Percentiles rank a stretch among this genome's conserved stretches.
phyloP scores from a whole-genome alignment of 192 early-diverging fungal species.

The Coemansia sp. region DNA sequence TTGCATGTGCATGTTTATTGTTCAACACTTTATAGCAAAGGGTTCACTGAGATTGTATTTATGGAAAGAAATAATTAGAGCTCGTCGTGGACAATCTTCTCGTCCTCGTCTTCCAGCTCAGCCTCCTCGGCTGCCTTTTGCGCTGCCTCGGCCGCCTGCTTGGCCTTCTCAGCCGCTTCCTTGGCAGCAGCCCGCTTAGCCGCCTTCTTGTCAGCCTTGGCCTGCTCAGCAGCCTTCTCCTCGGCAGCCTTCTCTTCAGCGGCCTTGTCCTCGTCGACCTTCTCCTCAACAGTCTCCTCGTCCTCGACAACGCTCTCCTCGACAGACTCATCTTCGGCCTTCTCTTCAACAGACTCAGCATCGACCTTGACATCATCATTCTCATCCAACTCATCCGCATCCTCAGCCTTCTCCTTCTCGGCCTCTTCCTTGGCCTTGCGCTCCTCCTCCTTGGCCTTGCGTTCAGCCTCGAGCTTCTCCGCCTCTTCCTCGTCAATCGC shows the following conservation, averaged over 20 bases:
- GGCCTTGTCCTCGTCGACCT: slow-evolving; percentile 3
- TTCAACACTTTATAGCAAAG: neutral
- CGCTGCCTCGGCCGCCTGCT: slow-evolving; percentile 25
- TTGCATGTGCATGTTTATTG: neutral
- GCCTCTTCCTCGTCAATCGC: slow-evolving; percentile 54
- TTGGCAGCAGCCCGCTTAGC: slow-evolving; percentile 31
- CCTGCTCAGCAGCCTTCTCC: slow-evolving; percentile 18
- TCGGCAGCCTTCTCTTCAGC: slow-evolving; percentile 16
- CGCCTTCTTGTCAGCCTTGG: slow-evolving; percentile 27
- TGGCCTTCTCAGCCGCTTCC: slow-evolving; percentile 25
- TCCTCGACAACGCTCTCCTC: neutral
- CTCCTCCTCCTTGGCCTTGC: slow-evolving; percentile 36
- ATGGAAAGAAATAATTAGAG: slow-evolving; percentile 23
- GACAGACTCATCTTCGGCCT: neutral
- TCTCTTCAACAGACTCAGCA: slow-evolving; percentile 13
- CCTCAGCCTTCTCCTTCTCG: slow-evolving; percentile 18
- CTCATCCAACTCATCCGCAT: slow-evolving; percentile 6
- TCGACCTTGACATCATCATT: slow-evolving; percentile 14
- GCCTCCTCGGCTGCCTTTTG: slow-evolving; percentile 28
- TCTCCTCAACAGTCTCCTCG: neutral
- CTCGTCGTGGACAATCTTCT: slow-evolving; percentile 42
- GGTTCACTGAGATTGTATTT: neutral
- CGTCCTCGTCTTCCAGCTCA: slow-evolving; percentile 23
- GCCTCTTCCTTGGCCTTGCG: slow-evolving; percentile 14
- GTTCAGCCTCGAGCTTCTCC: slow-evolving; percentile 53